Conservation (phyloP, 176 grass and related monocot species). For the Calamus simplicifolius region DNA sequence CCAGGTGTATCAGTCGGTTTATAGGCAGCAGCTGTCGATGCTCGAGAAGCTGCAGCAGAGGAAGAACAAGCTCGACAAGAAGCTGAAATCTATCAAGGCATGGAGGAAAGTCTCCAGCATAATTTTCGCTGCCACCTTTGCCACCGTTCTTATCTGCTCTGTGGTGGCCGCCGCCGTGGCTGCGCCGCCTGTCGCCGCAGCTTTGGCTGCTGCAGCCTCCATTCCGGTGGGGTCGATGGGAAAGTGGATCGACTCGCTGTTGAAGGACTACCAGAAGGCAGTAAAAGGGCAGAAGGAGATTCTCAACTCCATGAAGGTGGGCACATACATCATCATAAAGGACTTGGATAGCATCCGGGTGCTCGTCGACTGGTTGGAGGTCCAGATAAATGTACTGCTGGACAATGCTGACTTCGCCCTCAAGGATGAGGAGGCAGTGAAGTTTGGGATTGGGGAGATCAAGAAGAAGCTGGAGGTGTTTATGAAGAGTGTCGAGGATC, state of each 20-base stretch:
- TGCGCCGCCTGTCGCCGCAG: constrained; percentile 5
- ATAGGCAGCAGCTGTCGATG: neutral
- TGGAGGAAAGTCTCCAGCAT: constrained; percentile 10
- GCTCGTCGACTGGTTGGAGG: constrained; percentile 1
- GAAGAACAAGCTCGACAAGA: constrained; percentile 7
- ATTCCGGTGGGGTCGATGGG: constrained; percentile 12
- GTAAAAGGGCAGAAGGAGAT: constrained; percentile 7
- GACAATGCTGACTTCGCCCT: neutral
- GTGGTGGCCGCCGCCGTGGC: constrained; percentile 2
- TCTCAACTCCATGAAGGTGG: constrained; percentile 1
- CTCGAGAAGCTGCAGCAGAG: constrained; percentile 5
- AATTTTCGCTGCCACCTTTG: constrained; percentile 6
- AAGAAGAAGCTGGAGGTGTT: constrained; percentile 8
- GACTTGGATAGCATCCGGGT: constrained; percentile 5
- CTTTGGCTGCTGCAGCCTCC: neutral
- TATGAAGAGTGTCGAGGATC: constrained; percentile 9
- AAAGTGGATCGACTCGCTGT: constrained; percentile 10
- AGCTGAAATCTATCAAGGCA: constrained; percentile 9
- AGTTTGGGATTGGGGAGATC: constrained; percentile 8
- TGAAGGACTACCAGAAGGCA: constrained; percentile 2
- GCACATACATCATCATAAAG: constrained; percentile 2
- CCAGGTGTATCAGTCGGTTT: neutral
- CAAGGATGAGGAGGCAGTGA: constrained; percentile 3
- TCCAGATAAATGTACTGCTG: neutral
- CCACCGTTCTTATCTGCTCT: constrained; percentile 1